phyloP scores from a whole-genome alignment of 1,139 yeast species.

The Hyphopichia wangnamkhiaoensis region DNA sequence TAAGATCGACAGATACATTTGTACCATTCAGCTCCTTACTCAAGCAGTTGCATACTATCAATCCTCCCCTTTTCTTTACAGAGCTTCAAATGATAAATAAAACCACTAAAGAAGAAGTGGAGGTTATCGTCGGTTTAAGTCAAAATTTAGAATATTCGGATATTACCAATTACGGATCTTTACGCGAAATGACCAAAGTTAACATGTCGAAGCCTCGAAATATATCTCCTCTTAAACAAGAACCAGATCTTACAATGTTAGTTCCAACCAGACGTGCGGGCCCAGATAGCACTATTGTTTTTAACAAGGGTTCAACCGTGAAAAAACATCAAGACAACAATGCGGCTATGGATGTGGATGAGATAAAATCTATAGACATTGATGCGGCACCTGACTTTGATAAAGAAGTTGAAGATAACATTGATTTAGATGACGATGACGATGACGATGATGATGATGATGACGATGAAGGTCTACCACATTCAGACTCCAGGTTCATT shows the following conservation, averaged over 20 bases:
- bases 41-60: constrained; percentile 30
- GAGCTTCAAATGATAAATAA: constrained; percentile 27
- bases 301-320: constrained; percentile 1
- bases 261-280: constrained; percentile 20
- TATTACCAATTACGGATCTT: constrained; percentile 16
- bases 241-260: constrained; percentile 42
- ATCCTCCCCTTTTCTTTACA: constrained; percentile 27
- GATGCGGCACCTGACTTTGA: constrained; percentile 12
- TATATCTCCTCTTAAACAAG: constrained; percentile 33
- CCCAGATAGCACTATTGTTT: constrained; percentile 9
- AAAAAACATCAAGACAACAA: not conserved
- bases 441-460: not conserved
- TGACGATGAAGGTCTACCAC: not conserved
- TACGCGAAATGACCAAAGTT: constrained; percentile 32
- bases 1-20: constrained; percentile 34
- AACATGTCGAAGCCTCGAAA: constrained; percentile 16
- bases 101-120: constrained; percentile 34
- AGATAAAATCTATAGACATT: constrained; percentile 5
- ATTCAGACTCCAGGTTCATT: not conserved
- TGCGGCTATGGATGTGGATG: constrained; percentile 6
- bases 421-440: constrained; percentile 8
- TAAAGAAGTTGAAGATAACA: constrained; percentile 11
- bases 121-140: constrained; percentile 34
- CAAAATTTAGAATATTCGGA: constrained; percentile 13
- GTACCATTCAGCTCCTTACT: constrained; percentile 26